Evolutionary conservation across 2,329 filamentous ascomycete genomes (phyloP).

Genomic region (Teratosphaeria epicoccoides): DNA sequence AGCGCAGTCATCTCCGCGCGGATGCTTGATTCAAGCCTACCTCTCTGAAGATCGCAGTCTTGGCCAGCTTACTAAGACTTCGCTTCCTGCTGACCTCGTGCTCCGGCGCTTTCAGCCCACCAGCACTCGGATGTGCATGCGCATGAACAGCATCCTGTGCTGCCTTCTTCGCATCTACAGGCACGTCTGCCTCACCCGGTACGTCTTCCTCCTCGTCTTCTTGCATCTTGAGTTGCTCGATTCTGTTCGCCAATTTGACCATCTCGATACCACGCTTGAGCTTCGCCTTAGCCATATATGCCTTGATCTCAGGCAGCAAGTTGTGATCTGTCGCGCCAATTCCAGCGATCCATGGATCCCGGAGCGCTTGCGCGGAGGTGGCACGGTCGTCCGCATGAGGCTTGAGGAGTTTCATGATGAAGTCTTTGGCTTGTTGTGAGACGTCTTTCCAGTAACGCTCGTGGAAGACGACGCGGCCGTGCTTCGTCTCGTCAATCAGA

Average conservation of each 20-base stretch:
- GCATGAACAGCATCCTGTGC: conserved; percentile 36
- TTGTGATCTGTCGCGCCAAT: conserved; percentile 90
- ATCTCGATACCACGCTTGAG: conserved; percentile 90
- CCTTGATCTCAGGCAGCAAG: conserved; percentile 90
- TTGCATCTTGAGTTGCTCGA: conserved; percentile 86
- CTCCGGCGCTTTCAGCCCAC: conserved; percentile 14
- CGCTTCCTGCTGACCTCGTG: conserved; percentile 33
- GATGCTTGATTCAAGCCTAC: conserved; percentile 35
- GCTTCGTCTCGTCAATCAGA: conserved; percentile 86
- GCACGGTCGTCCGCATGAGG: conserved; percentile 66
- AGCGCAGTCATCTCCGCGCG: conserved; percentile 5
- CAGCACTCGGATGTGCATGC: conserved; percentile 5
- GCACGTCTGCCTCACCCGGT: conserved; percentile 48
- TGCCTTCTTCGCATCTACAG: conserved; percentile 50
- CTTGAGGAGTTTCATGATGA: conserved; percentile 73
- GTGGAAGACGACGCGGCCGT: conserved; percentile 79
- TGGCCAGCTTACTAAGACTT: conserved; percentile 48
- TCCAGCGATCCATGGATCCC: conserved; percentile 65
- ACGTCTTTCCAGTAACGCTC: conserved; percentile 98
- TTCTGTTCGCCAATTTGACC: conserved; percentile 90
- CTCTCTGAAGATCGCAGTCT: conserved; percentile 77
- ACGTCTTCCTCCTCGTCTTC: conserved; percentile 74
- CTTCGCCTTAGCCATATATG: conserved; percentile 82
- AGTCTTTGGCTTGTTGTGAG: conserved; percentile 87
- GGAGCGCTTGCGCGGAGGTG: conserved; percentile 44